Conservation (phyloP, 129 eudicot species). For the Smallanthus sonchifolius region DNA sequence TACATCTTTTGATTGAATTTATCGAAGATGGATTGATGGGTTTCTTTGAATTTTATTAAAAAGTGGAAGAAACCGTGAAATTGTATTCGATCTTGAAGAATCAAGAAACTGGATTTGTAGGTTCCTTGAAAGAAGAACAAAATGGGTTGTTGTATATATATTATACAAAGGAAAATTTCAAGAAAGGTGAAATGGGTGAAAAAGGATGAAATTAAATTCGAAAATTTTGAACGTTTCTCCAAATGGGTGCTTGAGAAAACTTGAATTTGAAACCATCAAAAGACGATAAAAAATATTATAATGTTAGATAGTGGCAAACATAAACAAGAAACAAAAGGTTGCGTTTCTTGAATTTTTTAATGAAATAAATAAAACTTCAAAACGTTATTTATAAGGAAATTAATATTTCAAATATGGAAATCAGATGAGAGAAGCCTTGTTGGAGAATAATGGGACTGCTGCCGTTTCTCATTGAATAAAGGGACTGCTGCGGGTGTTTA, state of each 20-base stretch:
- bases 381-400: not conserved
- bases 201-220: not conserved
- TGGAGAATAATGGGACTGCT: too few relatives aligned
- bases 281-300: not conserved
- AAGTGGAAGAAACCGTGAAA: conserved; percentile 28
- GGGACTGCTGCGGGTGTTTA: too few relatives aligned
- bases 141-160: conserved; percentile 9
- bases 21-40: conserved; percentile 24
- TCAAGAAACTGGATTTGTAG: conserved; percentile 24
- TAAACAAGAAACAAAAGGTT: conserved; percentile 12
- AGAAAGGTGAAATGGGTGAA: conserved; percentile 10
- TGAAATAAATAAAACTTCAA: not conserved
- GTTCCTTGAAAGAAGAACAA: conserved; percentile 28
- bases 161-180: not conserved
- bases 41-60: conserved; percentile 6
- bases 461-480: too few relatives aligned
- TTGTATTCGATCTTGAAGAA: conserved; percentile 23
- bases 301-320: conserved; percentile 21
- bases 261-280: conserved; percentile 28
- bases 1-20: conserved; percentile 31
- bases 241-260: conserved; percentile 38
- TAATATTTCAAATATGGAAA: not conserved
- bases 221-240: conserved; percentile 38
- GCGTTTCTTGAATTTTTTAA: not conserved
- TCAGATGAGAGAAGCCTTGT: too few relatives aligned